phyloP scores from a whole-genome alignment of 2,329 filamentous ascomycete species.

The Colletotrichum spaethianum region DNA sequence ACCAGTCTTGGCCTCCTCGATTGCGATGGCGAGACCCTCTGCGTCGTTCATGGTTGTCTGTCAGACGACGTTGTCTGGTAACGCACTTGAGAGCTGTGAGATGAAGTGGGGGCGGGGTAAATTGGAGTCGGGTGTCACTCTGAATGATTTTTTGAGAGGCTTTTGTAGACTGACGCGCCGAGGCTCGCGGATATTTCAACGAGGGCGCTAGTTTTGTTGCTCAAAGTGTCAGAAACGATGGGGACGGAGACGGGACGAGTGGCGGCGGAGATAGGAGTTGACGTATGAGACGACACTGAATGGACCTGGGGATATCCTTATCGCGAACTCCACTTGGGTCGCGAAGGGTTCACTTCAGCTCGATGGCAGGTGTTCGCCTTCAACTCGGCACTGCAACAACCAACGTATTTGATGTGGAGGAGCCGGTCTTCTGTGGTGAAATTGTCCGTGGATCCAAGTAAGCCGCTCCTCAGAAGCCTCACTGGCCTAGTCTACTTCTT shows the following conservation, averaged over 20 bases:
- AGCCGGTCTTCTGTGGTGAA: background rate
- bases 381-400: background rate
- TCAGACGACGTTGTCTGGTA: background rate
- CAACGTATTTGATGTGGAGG: background rate
- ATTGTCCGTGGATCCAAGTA: background rate
- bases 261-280: constrained; percentile 24
- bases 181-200: background rate
- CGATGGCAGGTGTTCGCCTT: background rate
- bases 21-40: constrained; percentile 39
- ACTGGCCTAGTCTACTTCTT: background rate
- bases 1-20: constrained; percentile 37
- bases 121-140: background rate
- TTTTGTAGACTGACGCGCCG: background rate
- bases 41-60: constrained; percentile 32
- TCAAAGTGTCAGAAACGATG: constrained; percentile 3
- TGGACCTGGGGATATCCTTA: constrained; percentile 27
- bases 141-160: background rate
- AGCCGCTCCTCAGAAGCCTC: background rate
- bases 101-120: constrained; percentile 3
- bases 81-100: background rate
- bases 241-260: constrained; percentile 7
- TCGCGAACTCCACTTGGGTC: constrained; percentile 24
- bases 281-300: constrained; percentile 11
- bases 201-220: constrained; percentile 8
- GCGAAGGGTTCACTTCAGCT: background rate